Conservation (phyloP, 2,329 filamentous ascomycete genomes). For the Pleochaeta shiraiana region DNA sequence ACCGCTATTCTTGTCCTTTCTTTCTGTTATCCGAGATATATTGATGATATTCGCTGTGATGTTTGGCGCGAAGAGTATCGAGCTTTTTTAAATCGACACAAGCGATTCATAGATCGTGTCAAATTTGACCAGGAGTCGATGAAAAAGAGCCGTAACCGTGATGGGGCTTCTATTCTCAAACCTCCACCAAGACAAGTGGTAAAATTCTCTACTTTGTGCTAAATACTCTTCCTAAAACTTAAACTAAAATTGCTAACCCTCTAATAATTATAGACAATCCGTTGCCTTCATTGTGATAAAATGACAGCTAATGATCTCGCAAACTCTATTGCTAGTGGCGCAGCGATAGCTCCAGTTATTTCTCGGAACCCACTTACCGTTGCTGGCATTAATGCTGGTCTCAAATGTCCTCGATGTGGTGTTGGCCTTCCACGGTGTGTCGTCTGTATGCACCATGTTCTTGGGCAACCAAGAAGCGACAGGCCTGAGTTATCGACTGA, state of each 20-base stretch:
- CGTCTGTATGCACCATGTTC: conserved; percentile 41
- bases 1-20: conserved; percentile 56
- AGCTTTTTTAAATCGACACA: conserved; percentile 50
- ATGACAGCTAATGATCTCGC: conserved; percentile 25
- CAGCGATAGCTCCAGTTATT: conserved; percentile 6
- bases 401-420: conserved; percentile 44
- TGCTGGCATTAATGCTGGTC: conserved; percentile 34
- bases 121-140: conserved; percentile 63
- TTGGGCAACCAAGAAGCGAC: conserved; percentile 37
- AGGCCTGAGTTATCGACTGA: conserved; percentile 30
- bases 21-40: conserved; percentile 52
- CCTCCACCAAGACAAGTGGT: conserved; percentile 42
- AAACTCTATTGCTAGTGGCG: conserved; percentile 9
- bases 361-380: conserved; percentile 30
- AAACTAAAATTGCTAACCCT: background rate
- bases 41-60: conserved; percentile 52
- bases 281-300: conserved; percentile 56
- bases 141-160: conserved; percentile 37
- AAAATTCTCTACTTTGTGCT: background rate
- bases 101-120: conserved; percentile 49
- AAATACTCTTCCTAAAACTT: too few species aligned
- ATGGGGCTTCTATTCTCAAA: conserved; percentile 39
- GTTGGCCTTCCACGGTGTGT: conserved; percentile 44
- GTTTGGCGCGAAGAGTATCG: conserved; percentile 55
- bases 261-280: conserved; percentile 27